A percentile compares a stretch with the other conserved stretches of the same genome.
Conservation (phyloP, 306 rosid genomes). For the Vachellia collinsii region DNA sequence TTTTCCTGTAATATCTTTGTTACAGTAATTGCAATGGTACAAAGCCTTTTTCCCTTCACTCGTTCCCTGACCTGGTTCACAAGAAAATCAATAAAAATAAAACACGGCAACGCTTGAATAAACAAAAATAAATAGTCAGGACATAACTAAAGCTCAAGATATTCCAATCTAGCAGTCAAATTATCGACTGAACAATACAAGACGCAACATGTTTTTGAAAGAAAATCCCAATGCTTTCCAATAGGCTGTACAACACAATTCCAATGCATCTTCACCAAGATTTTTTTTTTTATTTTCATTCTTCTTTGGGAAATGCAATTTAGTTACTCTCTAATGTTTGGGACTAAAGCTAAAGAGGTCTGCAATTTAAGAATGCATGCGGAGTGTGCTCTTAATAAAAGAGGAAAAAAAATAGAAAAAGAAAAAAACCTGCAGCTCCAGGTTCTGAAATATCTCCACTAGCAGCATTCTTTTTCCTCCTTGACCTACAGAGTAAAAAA, state of each 20-base stretch:
- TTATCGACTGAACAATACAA: background rate
- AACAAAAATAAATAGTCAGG: background rate
- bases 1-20: conserved; percentile 94
- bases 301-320: background rate
- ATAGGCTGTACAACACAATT: background rate
- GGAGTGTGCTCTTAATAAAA: background rate
- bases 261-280: conserved; percentile 3
- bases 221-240: background rate
- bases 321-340: background rate
- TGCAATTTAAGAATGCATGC: background rate
- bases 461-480: conserved; percentile 88
- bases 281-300: background rate
- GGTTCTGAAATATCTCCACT: conserved; percentile 89
- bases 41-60: conserved; percentile 85
- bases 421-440: conserved; percentile 63
- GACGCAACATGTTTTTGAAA: background rate
- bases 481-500: conserved; percentile 66
- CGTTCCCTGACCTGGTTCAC: conserved; percentile 75
- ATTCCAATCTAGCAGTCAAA: background rate
- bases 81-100: conserved; percentile 6
- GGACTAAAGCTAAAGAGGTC: background rate
- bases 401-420: background rate
- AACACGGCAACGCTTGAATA: conserved; percentile 12
- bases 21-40: conserved; percentile 98
- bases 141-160: background rate